phyloP scores from a whole-genome alignment of 768 basidiomycete species.

The Lactifluus piperatus region DNA sequence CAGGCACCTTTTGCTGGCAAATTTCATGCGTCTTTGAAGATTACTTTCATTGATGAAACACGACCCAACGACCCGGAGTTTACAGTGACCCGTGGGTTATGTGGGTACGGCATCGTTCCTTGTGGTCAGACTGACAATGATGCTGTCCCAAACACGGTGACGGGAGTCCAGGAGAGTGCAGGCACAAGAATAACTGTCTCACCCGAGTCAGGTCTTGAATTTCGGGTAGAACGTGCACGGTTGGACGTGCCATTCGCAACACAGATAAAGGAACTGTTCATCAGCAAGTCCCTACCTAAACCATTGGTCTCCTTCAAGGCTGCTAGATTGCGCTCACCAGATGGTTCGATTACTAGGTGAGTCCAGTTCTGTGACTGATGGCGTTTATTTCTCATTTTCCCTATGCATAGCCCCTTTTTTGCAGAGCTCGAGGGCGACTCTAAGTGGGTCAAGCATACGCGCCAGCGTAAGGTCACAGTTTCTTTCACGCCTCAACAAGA shows the following conservation, averaged over 20 bases:
- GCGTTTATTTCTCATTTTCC: not conserved
- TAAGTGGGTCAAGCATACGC: not conserved
- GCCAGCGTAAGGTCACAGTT: not conserved
- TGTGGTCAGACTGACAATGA: not conserved
- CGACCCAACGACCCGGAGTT: not conserved
- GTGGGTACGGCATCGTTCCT: not conserved
- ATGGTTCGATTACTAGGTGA: not conserved
- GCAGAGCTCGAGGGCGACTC: not conserved
- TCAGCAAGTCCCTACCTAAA: not conserved
- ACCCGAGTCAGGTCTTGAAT: conserved; percentile 12
- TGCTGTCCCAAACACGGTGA: not conserved
- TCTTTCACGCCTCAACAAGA: conserved; percentile 4
- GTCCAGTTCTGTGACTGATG: not conserved
- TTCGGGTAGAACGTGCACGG: not conserved
- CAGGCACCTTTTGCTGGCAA: not conserved
- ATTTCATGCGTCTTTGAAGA: not conserved
- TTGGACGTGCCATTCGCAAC: not conserved
- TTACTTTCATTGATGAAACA: not conserved
- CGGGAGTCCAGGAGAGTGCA: not conserved
- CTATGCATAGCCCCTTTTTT: not conserved
- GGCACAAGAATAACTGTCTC: conserved; percentile 8
- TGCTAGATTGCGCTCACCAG: not conserved
- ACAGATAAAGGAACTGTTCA: not conserved
- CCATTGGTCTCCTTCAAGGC: not conserved
- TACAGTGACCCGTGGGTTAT: conserved; percentile 1